Evolutionary conservation across 1,284 basidiomycete genomes (phyloP), one percentile per base, ranked within the genome.

Genomic region (Pyrrhoderma noxium): DNA sequence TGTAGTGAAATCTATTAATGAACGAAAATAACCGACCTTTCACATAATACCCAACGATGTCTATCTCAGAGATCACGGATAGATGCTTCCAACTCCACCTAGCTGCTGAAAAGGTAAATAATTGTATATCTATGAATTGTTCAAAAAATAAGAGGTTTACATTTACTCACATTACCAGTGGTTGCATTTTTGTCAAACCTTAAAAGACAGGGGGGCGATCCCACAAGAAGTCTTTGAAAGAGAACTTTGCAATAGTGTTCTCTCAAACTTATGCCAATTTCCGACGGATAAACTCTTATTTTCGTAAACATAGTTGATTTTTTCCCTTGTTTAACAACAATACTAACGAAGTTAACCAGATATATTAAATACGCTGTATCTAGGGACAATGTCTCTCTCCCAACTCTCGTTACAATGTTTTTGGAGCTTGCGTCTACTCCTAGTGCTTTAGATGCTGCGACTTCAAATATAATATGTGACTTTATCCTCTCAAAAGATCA

Each of bases 61-160:
- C 83, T 39, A 62, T 87, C 39, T 72, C 71, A 46, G 82, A 77
- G 52, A 66, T 87, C 41, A 84, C 84, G 3, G 71, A 80, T 52
- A 86, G 85, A 61, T 77, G 80, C 31, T 87, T 84, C 56, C 80
- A 85, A 59, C 77, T 73, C 60, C 84, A 84, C 7, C 65, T 86
- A 18, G 68, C 78, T 45, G 68, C 82, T 22, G 56, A 62, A 14
- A 85, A 83, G 70, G 85, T 84, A 59, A 60, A 62, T 51, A 40
- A 38, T 21, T 31, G 47, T 46, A 44, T 8, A 14, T 47, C 37
- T 36, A 14, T 47, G 37, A 31, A 11, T 25, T 7, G 14, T 34
- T 19, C 16, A 4, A 21, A 46, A 43, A 55, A 34, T 23, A 61
- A 44, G 54, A 46, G 25, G 47, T 11, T 18, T 23, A 37, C 22